Conservation (phyloP, 139 green algal genomes). For the Bryopsis sp. region DNA sequence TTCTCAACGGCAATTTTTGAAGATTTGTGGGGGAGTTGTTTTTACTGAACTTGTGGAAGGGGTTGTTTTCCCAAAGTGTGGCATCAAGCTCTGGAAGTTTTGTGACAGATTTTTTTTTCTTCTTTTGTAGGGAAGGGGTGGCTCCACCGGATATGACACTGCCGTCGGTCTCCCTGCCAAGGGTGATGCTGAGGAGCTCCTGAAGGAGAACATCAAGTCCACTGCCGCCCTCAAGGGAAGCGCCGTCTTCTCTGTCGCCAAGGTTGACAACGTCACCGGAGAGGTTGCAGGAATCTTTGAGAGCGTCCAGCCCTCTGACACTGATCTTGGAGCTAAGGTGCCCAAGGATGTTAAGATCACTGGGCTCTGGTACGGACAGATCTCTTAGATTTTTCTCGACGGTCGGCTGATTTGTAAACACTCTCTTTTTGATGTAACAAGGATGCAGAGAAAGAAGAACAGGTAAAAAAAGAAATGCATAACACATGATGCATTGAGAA, state of each 20-base stretch:
- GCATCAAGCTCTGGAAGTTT: background rate
- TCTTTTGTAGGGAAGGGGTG: conserved; percentile 91
- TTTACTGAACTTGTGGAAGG: background rate
- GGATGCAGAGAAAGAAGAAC: too few species aligned
- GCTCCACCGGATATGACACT: conserved; percentile 91
- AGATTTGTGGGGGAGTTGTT: background rate
- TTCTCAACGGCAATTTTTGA: background rate
- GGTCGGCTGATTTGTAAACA: too few species aligned
- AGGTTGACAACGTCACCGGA: conserved; percentile 77
- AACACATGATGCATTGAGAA: too few species aligned
- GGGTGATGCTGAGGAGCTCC: conserved; percentile 75
- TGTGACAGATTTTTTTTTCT: background rate
- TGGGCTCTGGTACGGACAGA: conserved; percentile 85
- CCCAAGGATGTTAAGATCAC: conserved; percentile 99
- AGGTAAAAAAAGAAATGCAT: too few species aligned
- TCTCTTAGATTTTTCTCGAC: conserved; percentile 43
- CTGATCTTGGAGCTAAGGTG: conserved; percentile 94
- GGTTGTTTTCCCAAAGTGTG: background rate
- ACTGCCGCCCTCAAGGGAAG: conserved; percentile 67
- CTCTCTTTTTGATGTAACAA: too few species aligned
- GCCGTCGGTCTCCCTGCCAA: conserved; percentile 88
- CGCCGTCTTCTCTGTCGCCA: conserved; percentile 88
- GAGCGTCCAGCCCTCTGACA: conserved; percentile 97
- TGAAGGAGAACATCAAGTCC: conserved; percentile 95
- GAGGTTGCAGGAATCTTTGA: conserved; percentile 98